Conservation (phyloP, 1,284 basidiomycete genomes). For the Xerocomus amazonicus region DNA sequence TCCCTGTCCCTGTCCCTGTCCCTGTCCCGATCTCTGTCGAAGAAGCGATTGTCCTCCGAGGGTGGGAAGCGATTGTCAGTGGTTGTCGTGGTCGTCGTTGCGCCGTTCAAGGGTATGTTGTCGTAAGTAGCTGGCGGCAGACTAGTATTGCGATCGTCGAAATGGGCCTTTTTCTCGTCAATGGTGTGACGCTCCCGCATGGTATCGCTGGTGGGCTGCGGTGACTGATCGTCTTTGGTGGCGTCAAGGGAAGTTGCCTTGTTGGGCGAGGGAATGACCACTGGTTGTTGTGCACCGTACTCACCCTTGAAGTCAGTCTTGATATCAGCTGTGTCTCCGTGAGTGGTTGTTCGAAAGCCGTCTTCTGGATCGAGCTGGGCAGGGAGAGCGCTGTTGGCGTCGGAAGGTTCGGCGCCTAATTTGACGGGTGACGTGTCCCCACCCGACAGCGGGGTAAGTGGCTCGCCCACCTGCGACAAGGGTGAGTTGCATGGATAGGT, state of each 20-base stretch:
- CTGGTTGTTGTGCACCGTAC: conserved; percentile 14
- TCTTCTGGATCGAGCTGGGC: conserved; percentile 13
- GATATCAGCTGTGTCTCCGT: conserved; percentile 2
- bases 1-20: conserved; percentile 24
- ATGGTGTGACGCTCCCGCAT: conserved; percentile 16
- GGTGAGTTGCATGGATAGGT: conserved; percentile 3
- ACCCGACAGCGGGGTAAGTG: conserved; percentile 9
- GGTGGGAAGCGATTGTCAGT: conserved; percentile 15
- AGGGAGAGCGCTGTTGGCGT: not conserved
- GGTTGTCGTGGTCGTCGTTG: not conserved
- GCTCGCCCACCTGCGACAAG: conserved; percentile 16
- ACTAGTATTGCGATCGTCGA: conserved; percentile 17
- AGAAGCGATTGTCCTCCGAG: conserved; percentile 20
- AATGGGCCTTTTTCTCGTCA: conserved; percentile 22
- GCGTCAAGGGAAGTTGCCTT: conserved; percentile 12
- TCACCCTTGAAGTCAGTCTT: conserved; percentile 22
- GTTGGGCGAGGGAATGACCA: conserved; percentile 12
- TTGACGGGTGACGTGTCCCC: conserved; percentile 17
- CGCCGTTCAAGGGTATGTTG: conserved; percentile 7
- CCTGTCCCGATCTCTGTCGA: conserved; percentile 35
- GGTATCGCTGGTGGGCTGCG: conserved; percentile 12
- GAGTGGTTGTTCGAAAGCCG: not conserved
- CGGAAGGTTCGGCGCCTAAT: conserved; percentile 10
- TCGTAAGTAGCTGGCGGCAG: conserved; percentile 13
- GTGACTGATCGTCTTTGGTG: conserved; percentile 20